phyloP scores from a whole-genome alignment of 768 basidiomycete genomes.

The Austroboletus festivus region DNA sequence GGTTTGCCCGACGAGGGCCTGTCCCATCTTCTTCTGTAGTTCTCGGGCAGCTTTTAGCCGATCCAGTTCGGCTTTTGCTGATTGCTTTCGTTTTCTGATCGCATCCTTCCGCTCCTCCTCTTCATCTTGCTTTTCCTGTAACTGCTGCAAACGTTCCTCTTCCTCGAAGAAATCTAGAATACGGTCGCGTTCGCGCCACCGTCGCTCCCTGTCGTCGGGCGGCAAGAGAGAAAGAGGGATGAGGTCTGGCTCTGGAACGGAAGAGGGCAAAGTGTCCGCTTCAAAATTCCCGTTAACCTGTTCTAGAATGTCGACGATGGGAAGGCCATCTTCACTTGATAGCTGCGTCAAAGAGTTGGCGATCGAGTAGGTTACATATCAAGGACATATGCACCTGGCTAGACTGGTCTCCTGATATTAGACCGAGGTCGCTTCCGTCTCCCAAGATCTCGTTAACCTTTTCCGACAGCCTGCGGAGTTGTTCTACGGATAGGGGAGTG shows the following conservation, averaged over 20 bases:
- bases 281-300: constrained; percentile 35
- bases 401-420: constrained; percentile 45
- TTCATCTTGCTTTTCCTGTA: constrained; percentile 39
- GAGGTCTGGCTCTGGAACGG: constrained; percentile 42
- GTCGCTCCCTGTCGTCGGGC: constrained; percentile 43
- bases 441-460: constrained; percentile 52
- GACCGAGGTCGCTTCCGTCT: constrained; percentile 42
- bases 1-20: constrained; percentile 49
- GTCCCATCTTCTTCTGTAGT: constrained; percentile 79
- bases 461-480: constrained; percentile 52
- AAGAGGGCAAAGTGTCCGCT: constrained; percentile 11
- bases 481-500: constrained; percentile 42
- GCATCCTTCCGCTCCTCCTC: constrained; percentile 43
- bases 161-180: constrained; percentile 69
- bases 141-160: constrained; percentile 54
- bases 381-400: constrained; percentile 55
- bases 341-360: constrained; percentile 41
- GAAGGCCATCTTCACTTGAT: constrained; percentile 74
- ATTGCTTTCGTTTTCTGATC: constrained; percentile 50
- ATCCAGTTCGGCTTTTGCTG: constrained; percentile 41
- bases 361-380: constrained; percentile 18
- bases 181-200: constrained; percentile 56
- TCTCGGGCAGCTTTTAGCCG: constrained; percentile 39
- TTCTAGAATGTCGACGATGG: constrained; percentile 76
- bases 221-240: constrained; percentile 47